Base-by-base conservation (phyloP, 2,329 filamentous ascomycete species). In the Thermomyces lanuginosus region DNA sequence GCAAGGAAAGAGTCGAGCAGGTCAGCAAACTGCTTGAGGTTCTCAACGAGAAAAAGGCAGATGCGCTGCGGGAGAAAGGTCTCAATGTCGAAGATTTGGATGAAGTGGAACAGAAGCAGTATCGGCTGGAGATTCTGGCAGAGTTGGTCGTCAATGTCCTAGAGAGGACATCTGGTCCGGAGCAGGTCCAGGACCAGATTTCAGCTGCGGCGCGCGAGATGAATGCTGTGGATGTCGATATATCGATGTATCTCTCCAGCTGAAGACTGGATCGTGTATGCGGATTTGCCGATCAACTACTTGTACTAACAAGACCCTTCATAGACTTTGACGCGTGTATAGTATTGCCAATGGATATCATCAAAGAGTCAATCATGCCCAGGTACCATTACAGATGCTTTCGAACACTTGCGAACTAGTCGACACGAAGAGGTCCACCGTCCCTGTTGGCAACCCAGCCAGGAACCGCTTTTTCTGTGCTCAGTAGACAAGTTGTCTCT, bases 11-110 rank as follows among this genome's bases (percentile, higher is more conserved):
- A 26, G 52, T 64, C 17, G 40, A 42, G 3, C 46, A 55, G 22
- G 54, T 66, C 6, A 48, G 50, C n/a, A 48, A 48, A 8, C 46
- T 64, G n/a, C 42, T 65, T 4, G 44, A 53, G 14, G 38, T 52
- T 21, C 44, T 65, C n/a, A 52, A 49, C 16, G 43, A 54, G 6
- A 46, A 45, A 26, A 55, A 55, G 32, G 38, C 43, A 10, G 36
- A 46, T 13, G 36, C 40, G 11, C 39, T 53, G 11, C 37, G 43
- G 17, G 39, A 39, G 3, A 46, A 51, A 11, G 52, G 49, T 1
- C 30, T 49, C 11, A 42, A 32, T 16, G 19, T 53, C 10, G 45
- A 55, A 4, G 44, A 52, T 14, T 42, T 57, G 11, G 49, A 50
- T 22, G 43, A 45, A 5, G 38, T 43, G 5, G 52, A 58, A 26